These are phyloP conservation scores for Erodium maritimum DNA, from an alignment of 345 rosid species.

Conservation along the genomic window DNA sequence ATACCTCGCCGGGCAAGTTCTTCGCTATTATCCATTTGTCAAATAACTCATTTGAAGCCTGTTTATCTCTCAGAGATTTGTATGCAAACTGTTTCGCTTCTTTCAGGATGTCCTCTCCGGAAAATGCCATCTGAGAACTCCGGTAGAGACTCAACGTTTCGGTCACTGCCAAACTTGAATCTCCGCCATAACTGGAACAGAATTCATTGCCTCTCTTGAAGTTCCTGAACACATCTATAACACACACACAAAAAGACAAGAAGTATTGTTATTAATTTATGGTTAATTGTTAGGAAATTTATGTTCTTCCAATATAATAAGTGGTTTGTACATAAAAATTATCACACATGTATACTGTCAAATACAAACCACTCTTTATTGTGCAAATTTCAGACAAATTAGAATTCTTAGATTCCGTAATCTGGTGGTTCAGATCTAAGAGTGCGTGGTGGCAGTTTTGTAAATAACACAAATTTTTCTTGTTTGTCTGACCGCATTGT, in stretches of 20 bases:
- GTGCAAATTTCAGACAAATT: too few species aligned
- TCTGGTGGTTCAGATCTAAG: background rate
- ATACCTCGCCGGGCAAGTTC: slow-evolving; percentile 89
- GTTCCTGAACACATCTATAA: slow-evolving; percentile 62
- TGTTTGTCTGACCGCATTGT: too few species aligned
- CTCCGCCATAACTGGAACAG: slow-evolving; percentile 64
- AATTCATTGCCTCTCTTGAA: slow-evolving; percentile 64
- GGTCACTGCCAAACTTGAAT: slow-evolving; percentile 79
- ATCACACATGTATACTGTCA: too few species aligned
- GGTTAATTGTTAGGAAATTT: too few species aligned
- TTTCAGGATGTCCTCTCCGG: slow-evolving; percentile 57
- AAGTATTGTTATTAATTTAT: too few species aligned
- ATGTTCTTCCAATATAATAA: too few species aligned
- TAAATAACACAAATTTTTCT: too few species aligned
- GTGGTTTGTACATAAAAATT: too few species aligned
- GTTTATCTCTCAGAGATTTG: slow-evolving; percentile 41
- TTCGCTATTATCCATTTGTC: slow-evolving; percentile 94
- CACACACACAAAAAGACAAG: too few species aligned
- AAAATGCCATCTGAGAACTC: slow-evolving; percentile 65
- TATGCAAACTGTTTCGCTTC: slow-evolving; percentile 43
- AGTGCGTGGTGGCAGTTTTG: too few species aligned
- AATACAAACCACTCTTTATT: too few species aligned
- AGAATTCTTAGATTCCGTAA: background rate
- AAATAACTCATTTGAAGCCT: slow-evolving; percentile 34
- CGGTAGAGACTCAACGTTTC: slow-evolving; percentile 74